These are phyloP conservation scores for Pouteria glomerata DNA, from an alignment of 148 eudicot species.

Conservation along the genomic window DNA sequence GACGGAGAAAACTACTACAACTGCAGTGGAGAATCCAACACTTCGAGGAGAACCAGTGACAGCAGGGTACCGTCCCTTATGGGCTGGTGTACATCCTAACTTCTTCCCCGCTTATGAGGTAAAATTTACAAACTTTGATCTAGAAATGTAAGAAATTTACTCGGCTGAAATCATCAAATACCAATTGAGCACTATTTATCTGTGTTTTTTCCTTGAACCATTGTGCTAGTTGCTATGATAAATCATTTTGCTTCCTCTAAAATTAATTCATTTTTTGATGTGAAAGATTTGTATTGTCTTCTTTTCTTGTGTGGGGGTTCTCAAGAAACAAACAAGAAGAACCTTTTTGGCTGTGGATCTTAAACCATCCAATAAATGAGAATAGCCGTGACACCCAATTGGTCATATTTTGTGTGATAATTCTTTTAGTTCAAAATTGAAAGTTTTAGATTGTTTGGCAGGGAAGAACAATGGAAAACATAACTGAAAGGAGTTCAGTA, in stretches of 20 bases:
- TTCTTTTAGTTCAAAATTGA: too few species aligned
- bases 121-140: neutral
- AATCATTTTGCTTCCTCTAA: neutral
- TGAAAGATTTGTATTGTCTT: neutral
- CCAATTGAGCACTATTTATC: neutral
- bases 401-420: neutral
- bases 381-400: neutral
- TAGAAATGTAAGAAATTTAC: neutral
- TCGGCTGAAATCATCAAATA: neutral
- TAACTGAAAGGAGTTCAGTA: conserved; percentile 17
- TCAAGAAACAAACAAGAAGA: neutral
- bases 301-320: neutral
- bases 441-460: conserved; percentile 1
- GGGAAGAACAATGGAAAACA: conserved; percentile 25
- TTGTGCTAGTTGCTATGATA: neutral
- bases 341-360: neutral
- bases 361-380: neutral
- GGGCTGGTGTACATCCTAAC: conserved; percentile 28
- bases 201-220: neutral
- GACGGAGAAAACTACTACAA: conserved; percentile 27
- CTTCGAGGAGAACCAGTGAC: conserved; percentile 30
- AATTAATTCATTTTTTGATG: neutral
- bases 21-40: conserved; percentile 16
- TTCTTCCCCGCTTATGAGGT: conserved; percentile 26
- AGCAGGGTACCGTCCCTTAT: conserved; percentile 23